Percentiles rank a stretch among this genome's conserved stretches.
Conservation (phyloP, 768 basidiomycete genomes). For the Mycena capillaripes region DNA sequence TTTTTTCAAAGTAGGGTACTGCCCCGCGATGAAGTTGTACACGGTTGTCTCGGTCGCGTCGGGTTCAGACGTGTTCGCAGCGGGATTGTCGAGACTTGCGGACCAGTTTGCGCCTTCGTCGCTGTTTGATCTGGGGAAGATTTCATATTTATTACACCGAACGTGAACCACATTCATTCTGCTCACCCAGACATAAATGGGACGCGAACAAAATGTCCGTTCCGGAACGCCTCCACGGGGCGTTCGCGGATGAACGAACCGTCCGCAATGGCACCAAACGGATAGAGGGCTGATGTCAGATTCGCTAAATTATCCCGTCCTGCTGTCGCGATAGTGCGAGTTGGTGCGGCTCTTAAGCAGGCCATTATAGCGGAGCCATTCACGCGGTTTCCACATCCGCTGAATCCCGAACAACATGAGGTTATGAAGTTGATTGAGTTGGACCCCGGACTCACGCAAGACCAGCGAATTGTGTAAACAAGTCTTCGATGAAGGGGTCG, state of each 20-base stretch:
- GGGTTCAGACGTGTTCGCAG: constrained; percentile 55
- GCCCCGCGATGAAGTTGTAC: constrained; percentile 57
- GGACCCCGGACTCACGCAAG: constrained; percentile 47
- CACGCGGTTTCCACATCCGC: constrained; percentile 41
- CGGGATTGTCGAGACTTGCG: constrained; percentile 46
- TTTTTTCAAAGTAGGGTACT: constrained; percentile 50
- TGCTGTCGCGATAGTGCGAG: constrained; percentile 47
- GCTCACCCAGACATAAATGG: constrained; percentile 57
- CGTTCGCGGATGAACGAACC: constrained; percentile 49
- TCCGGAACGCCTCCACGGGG: constrained; percentile 55
- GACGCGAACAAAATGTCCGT: constrained; percentile 53
- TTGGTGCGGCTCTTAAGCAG: constrained; percentile 51
- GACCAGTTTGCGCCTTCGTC: constrained; percentile 60
- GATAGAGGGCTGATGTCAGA: constrained; percentile 50
- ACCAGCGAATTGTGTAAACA: constrained; percentile 51
- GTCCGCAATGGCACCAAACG: constrained; percentile 56
- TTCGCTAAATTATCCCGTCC: constrained; percentile 47
- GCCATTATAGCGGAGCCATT: constrained; percentile 41
- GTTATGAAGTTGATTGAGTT: not conserved
- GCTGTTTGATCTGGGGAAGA: constrained; percentile 52
- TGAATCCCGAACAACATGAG: constrained; percentile 14
- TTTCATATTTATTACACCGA: not conserved
- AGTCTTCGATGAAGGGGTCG: constrained; percentile 49
- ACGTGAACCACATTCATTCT: not conserved
- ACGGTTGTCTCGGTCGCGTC: constrained; percentile 55